A percentile compares a stretch with the other conserved stretches of the same genome.
Evolutionary conservation across 2,329 filamentous ascomycete genomes (phyloP).

Genomic region (Fusarium guadeloupense): DNA sequence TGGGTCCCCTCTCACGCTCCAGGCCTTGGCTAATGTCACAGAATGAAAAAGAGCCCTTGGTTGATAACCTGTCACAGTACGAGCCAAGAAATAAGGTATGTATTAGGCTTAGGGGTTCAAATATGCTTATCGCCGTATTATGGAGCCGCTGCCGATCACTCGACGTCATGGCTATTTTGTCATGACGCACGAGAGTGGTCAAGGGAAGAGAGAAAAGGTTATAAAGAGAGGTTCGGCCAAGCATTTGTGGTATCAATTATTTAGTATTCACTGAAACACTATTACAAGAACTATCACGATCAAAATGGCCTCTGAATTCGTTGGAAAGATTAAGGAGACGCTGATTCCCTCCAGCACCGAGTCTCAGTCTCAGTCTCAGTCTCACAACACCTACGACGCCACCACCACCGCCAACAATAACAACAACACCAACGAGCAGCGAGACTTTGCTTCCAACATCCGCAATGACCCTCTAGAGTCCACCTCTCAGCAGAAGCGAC

Average conservation of each 20-base stretch:
- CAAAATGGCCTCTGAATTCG: conserved; percentile 31
- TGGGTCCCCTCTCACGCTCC: too few relatives aligned
- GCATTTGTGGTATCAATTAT: background rate
- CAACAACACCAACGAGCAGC: conserved; percentile 6
- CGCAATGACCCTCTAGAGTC: background rate
- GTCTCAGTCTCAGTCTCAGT: conserved; percentile 6
- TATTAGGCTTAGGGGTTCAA: conserved; percentile 27
- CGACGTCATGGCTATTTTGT: conserved; percentile 27
- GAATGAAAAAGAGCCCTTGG: too few relatives aligned
- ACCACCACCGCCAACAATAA: background rate
- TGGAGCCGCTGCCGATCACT: conserved; percentile 19
- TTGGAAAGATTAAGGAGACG: conserved; percentile 37
- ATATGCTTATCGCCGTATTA: conserved; percentile 32
- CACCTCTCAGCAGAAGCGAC: background rate
- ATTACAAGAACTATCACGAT: too few relatives aligned
- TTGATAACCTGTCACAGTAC: too few relatives aligned
- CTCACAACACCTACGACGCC: background rate
- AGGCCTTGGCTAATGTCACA: conserved; percentile 22
- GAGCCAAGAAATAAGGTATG: too few relatives aligned
- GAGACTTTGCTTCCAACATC: background rate
- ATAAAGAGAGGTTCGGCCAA: background rate
- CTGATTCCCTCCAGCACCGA: conserved; percentile 7
- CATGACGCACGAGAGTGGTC: conserved; percentile 33
- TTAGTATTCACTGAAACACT: too few relatives aligned
- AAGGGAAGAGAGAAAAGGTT: background rate